A percentile compares a stretch with the other conserved stretches of the same genome.
phyloP scores from a whole-genome alignment of 2,329 filamentous ascomycete species.

The Trichoderma polysporum region DNA sequence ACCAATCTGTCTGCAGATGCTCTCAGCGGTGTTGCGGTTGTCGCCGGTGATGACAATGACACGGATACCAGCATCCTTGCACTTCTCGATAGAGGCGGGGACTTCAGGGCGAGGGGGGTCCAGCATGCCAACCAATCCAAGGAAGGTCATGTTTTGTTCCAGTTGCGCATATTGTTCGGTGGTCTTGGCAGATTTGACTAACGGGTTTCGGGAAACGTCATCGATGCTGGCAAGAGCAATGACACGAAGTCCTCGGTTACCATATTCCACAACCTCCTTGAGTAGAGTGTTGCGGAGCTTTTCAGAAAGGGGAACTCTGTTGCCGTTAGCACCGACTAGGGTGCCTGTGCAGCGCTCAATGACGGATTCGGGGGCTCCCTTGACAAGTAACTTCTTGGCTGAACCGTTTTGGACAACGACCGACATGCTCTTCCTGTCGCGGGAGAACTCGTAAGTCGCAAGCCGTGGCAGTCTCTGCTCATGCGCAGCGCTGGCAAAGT shows the following conservation, averaged over 20 bases:
- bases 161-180: conserved; percentile 81
- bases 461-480: conserved; percentile 72
- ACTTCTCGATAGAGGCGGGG: conserved; percentile 78
- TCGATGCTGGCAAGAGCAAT: conserved; percentile 89
- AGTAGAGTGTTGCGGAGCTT: conserved; percentile 69
- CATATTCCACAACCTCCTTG: conserved; percentile 83
- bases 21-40: conserved; percentile 96
- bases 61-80: conserved; percentile 88
- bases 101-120: conserved; percentile 96
- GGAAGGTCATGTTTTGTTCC: conserved; percentile 90
- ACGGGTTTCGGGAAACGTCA: conserved; percentile 67
- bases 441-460: conserved; percentile 93
- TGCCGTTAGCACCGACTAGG: conserved; percentile 74
- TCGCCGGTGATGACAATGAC: conserved; percentile 98
- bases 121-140: conserved; percentile 93
- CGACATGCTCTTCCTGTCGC: conserved; percentile 99
- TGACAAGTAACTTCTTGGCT: conserved; percentile 82
- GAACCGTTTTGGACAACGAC: conserved; percentile 74
- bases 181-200: conserved; percentile 73
- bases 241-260: conserved; percentile 87
- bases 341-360: conserved; percentile 87
- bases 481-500: conserved; percentile 82
- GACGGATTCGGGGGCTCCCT: conserved; percentile 93
- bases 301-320: conserved; percentile 69
- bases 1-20: conserved; percentile 95